Base-by-base conservation (phyloP, 306 rosid species). In the Clitoria ternatea region DNA sequence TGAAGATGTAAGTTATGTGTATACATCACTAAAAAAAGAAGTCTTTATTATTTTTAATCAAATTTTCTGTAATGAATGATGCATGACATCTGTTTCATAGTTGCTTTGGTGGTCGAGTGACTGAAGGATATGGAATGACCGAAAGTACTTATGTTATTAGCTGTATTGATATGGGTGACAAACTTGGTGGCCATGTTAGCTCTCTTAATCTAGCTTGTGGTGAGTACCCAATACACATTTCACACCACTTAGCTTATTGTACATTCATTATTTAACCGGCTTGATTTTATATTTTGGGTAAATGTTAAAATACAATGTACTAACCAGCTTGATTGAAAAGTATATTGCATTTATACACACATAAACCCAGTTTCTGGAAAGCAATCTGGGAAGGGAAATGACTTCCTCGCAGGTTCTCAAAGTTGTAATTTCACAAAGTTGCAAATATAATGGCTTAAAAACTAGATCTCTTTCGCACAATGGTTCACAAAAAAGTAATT, bases 61-160 rank as follows among this genome's bases (percentile, higher is more conserved):
- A 2, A 7, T 20, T 53, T 56, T 42, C 26, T 44, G 35, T 39
- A 53, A 77, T 76, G 27, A 79, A 54, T 75, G 48, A 39, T 55
- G 22, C 36, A 40, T 74, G 79, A n/a, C 50, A 44, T 56, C 57
- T 66, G 32, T 69, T 79, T 67, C 33, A 27, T 88, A 95, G 97
- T 78, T 91, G 97, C 89, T 87, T 95, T 83, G 92, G 99, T 53
- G 80, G 96, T 71, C 81, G 77, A 73, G 83, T 95, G 60, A 17
- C 76, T 45, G 97, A 95, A 85, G 99, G 99, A 63, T 95, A 95
- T 82, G 99, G 99, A 79, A 95, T 95, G 99, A 95, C 99, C 0
- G 99, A 95, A 80, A 95, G 81, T 56, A 81, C 97, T 63, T 91
- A 97, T 81, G 82, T 89, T 52, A 87, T 95, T 74, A 89, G 90